Evolutionary conservation across 345 rosid genomes (phyloP).

Genomic region (Populus nigra): DNA sequence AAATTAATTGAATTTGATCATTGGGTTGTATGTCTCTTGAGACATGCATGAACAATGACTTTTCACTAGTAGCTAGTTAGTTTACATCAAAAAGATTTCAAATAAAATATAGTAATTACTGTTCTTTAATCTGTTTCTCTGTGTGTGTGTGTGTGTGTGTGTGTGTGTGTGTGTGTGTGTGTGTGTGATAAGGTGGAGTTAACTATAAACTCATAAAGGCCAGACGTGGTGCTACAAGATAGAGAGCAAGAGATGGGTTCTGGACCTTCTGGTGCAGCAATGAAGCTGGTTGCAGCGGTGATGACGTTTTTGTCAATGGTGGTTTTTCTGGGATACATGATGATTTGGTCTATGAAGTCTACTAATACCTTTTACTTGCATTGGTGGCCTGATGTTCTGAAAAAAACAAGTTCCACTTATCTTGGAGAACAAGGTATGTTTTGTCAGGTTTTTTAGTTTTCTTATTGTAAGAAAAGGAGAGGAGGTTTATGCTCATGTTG

Average conservation of each 20-base stretch:
- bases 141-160: too few relatives aligned
- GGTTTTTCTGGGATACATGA: constrained; percentile 44
- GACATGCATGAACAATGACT: too few relatives aligned
- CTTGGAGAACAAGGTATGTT: constrained; percentile 58
- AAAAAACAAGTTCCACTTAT: constrained; percentile 42
- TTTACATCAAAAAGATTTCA: too few relatives aligned
- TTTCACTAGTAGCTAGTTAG: too few relatives aligned
- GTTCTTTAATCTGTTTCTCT: too few relatives aligned
- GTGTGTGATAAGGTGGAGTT: background rate
- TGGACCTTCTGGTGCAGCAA: background rate
- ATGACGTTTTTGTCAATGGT: constrained; percentile 38
- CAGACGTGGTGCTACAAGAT: background rate
- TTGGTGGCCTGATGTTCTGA: constrained; percentile 44
- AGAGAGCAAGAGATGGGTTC: background rate
- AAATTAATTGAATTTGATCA: too few relatives aligned
- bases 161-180: too few relatives aligned
- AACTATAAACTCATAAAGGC: background rate
- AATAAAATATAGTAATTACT: too few relatives aligned
- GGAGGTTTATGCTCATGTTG: background rate
- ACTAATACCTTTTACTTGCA: constrained; percentile 42
- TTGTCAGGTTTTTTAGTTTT: background rate
- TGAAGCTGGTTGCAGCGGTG: constrained; percentile 22
- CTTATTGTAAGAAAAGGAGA: background rate
- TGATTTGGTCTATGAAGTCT: constrained; percentile 71
- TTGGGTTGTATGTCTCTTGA: too few relatives aligned